Evolutionary conservation across 805 yeast species (phyloP), one percentile per base, ranked within the genome.

Genomic region (Brettanomyces anomalus): DNA sequence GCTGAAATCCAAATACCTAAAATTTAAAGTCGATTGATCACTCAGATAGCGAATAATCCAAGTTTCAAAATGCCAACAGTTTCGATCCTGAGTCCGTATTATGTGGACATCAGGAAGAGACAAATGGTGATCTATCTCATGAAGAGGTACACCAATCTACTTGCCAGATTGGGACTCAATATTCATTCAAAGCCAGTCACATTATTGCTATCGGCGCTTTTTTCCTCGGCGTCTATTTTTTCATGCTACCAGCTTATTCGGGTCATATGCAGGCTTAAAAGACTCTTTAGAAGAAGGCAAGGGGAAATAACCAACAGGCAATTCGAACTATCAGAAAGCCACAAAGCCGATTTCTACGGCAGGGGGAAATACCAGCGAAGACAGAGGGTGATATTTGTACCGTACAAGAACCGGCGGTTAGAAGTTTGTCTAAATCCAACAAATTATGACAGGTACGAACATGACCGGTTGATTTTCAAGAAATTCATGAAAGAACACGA

Each of bases 401-500:
- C 76, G 60, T 50, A 73, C 60, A 61, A 75, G 67, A 43, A 53
- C 17, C 32, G 64, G 54, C 49, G 59, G 50, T 18, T 58, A 5
- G 51, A 73, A 33, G 66, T 76, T 18, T 66, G 67, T 33, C 65
- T 76, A 5, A 73, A 77, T 3, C 63, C 66, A 33, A 68, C 75
- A 8, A 70, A 69, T 47, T 51, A 60, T 46, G 81, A 74, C 54
- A 65, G 56, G 48, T 74, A 72, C 50, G 80, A 77, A 43, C 76
- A 77, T 6, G 80, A 76, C 54, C 71, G 72, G 53, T 69, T 76
- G 43, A 53, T 71, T 17, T 74, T 74, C 52, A 76, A 74, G 54
- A 67, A 66, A 47, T 74, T 68, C 49, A 46, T 62, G 41, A 58
- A 66, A 40, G 64, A 59, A 21, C 52, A 51, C 38, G 62, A 49